A percentile compares a stretch with the other conserved stretches of the same genome.
Evolutionary conservation across 768 basidiomycete genomes (phyloP).

Genomic region (Lactifluus echinatus): DNA sequence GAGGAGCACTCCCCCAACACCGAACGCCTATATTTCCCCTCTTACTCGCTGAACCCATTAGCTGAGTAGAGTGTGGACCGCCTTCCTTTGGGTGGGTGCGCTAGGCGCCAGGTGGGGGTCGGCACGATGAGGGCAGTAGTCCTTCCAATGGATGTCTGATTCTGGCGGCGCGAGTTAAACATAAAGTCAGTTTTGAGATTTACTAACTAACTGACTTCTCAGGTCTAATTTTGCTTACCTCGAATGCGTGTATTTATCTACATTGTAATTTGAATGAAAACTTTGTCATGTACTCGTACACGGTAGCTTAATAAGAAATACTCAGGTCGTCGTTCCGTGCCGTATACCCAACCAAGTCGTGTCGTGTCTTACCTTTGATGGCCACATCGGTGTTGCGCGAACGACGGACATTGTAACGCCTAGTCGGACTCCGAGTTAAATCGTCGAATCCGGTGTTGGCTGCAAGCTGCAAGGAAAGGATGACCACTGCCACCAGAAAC

Average conservation of each 20-base stretch:
- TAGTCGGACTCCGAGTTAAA: background rate
- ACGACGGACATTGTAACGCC: background rate
- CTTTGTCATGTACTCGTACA: too few relatives aligned
- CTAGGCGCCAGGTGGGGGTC: conserved; percentile 68
- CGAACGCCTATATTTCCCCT: conserved; percentile 68
- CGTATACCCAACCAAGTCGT: background rate
- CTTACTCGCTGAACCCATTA: conserved; percentile 54
- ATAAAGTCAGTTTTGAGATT: background rate
- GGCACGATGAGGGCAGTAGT: conserved; percentile 54
- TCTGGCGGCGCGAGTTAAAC: conserved; percentile 16
- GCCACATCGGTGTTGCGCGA: background rate
- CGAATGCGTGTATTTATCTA: background rate
- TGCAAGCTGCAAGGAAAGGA: background rate
- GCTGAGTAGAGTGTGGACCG: conserved; percentile 56
- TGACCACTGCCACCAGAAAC: conserved; percentile 13
- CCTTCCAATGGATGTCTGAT: conserved; percentile 92
- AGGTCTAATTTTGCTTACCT: background rate
- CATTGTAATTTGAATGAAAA: too few relatives aligned
- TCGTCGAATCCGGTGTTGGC: background rate
- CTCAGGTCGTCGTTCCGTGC: background rate
- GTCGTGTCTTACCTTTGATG: background rate
- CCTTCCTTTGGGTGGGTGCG: conserved; percentile 43
- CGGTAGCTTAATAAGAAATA: too few relatives aligned
- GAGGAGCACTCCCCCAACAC: conserved; percentile 65
- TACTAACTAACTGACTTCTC: background rate